Evolutionary conservation across 2,329 filamentous ascomycete species (phyloP).

Genomic region (Pseudocercospora eumusae): DNA sequence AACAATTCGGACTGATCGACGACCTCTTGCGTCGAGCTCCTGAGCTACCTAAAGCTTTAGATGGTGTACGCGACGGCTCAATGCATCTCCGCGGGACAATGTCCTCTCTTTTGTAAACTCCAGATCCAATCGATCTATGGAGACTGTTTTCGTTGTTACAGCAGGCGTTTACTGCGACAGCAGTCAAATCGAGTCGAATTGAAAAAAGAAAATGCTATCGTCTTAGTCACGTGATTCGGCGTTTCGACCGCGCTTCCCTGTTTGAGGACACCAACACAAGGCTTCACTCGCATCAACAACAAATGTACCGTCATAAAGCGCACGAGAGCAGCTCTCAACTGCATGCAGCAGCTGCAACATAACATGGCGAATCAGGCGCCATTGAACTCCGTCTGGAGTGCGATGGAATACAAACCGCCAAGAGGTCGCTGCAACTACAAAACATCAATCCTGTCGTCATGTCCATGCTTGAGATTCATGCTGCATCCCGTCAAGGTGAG

Average conservation of each 20-base stretch:
- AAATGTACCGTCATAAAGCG: conserved; percentile 5
- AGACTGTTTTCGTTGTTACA: background rate
- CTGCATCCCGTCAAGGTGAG: conserved; percentile 57
- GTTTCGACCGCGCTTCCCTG: background rate
- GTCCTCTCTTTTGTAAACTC: too few relatives aligned
- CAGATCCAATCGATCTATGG: too few relatives aligned
- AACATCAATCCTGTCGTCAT: conserved; percentile 49
- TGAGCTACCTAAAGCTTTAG: too few relatives aligned
- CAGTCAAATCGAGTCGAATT: too few relatives aligned
- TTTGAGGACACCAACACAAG: background rate
- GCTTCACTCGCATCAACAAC: background rate
- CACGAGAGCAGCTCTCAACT: background rate
- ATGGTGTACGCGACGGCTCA: too few relatives aligned
- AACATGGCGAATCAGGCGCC: conserved; percentile 35
- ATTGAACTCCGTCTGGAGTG: conserved; percentile 51
- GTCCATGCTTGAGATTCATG: conserved; percentile 59
- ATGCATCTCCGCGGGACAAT: too few relatives aligned
- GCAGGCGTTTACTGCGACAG: background rate
- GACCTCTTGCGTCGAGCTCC: too few relatives aligned
- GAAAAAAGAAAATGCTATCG: too few relatives aligned
- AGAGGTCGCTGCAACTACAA: conserved; percentile 56
- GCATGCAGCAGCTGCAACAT: background rate
- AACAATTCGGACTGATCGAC: too few relatives aligned
- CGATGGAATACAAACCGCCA: conserved; percentile 55
- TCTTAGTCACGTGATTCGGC: background rate